Evolutionary conservation across 768 basidiomycete species (phyloP).

Genomic region (Boletus pseudopeckii): DNA sequence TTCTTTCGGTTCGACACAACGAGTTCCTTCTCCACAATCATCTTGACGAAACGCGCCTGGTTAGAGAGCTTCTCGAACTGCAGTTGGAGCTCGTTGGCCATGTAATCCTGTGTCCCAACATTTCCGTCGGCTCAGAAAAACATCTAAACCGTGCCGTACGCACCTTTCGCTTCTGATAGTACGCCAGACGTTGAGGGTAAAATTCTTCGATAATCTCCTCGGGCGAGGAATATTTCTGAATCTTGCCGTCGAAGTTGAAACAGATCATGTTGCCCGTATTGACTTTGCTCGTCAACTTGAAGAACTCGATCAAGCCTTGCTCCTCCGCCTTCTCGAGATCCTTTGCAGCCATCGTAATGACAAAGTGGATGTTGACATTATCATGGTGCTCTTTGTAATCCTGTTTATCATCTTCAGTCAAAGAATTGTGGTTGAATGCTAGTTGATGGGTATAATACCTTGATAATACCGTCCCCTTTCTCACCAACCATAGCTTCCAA

Average conservation of each 20-base stretch:
- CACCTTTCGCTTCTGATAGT: conserved; percentile 96
- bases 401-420: conserved; percentile 38
- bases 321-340: conserved; percentile 84
- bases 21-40: conserved; percentile 87
- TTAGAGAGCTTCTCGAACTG: conserved; percentile 85
- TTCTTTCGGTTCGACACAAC: conserved; percentile 86
- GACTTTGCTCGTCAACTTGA: conserved; percentile 83
- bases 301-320: conserved; percentile 86
- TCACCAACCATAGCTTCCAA: conserved; percentile 87
- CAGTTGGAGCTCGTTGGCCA: conserved; percentile 77
- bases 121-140: background rate
- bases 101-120: conserved; percentile 57
- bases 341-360: conserved; percentile 74
- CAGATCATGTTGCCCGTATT: conserved; percentile 97
- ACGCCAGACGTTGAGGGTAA: conserved; percentile 82
- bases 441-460: conserved; percentile 44
- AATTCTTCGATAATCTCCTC: conserved; percentile 95
- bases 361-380: conserved; percentile 86
- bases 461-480: conserved; percentile 77
- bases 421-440: background rate
- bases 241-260: conserved; percentile 94
- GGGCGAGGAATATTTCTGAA: conserved; percentile 85
- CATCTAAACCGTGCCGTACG: background rate
- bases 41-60: conserved; percentile 94
- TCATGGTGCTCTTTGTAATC: conserved; percentile 98